phyloP scores from a whole-genome alignment of 2,329 filamentous ascomycete genomes.

The Venturiaceae sp. region DNA sequence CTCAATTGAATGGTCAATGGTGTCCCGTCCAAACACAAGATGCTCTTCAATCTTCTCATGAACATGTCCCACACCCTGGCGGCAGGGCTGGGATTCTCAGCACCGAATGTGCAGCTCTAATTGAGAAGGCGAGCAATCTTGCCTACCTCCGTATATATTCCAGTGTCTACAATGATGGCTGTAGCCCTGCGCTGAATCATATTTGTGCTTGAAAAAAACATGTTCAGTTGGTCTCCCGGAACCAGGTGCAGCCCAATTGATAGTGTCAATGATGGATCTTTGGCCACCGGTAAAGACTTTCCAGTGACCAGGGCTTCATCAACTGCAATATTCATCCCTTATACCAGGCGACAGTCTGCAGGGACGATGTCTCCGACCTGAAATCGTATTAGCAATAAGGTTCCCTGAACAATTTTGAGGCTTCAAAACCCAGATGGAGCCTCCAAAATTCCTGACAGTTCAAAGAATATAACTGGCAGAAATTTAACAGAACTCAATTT shows the following conservation, averaged over 20 bases:
- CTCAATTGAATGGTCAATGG: slow-evolving; percentile 78
- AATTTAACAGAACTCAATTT: too few species aligned
- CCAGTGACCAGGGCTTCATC: slow-evolving; percentile 69
- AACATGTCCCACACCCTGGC: neutral
- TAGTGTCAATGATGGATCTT: slow-evolving; percentile 42
- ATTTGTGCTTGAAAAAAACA: slow-evolving; percentile 63
- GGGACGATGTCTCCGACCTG: slow-evolving; percentile 51
- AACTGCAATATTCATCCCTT: slow-evolving; percentile 63
- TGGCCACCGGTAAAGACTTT: slow-evolving; percentile 63
- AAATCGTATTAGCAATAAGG: too few species aligned
- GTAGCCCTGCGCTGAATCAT: slow-evolving; percentile 60
- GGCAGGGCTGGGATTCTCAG: slow-evolving; percentile 10
- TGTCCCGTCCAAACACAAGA: slow-evolving; percentile 65
- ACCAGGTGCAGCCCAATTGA: slow-evolving; percentile 25
- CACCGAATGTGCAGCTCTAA: slow-evolving; percentile 9
- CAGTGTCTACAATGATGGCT: slow-evolving; percentile 60
- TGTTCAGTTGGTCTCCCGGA: slow-evolving; percentile 56
- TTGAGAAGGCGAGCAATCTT: slow-evolving; percentile 54
- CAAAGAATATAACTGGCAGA: too few species aligned
- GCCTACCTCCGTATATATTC: slow-evolving; percentile 66
- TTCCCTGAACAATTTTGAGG: too few species aligned
- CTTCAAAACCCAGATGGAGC: too few species aligned
- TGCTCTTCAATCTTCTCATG: slow-evolving; percentile 25
- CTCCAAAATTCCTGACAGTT: too few species aligned
- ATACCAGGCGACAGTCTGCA: slow-evolving; percentile 52